These are phyloP conservation scores for Calonectria henricotiae DNA, from an alignment of 2,329 filamentous ascomycete genomes.

Conservation along the genomic window DNA sequence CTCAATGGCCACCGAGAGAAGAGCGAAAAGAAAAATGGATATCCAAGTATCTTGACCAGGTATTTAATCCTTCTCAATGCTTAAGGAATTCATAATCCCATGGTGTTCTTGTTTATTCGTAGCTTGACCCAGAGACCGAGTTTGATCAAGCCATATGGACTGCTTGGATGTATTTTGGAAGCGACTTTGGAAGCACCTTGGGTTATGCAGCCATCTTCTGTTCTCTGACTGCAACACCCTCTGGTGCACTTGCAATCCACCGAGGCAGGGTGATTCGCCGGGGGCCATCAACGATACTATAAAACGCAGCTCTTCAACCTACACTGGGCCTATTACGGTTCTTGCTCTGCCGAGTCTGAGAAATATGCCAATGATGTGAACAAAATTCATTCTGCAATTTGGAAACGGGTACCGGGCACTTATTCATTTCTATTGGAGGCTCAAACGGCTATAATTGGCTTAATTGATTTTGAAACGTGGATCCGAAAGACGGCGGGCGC, in stretches of 20 bases:
- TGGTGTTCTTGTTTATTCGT: not conserved
- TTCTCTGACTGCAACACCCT: not conserved
- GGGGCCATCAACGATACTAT: slow-evolving; percentile 11
- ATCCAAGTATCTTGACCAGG: slow-evolving; percentile 18
- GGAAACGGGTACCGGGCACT: slow-evolving; percentile 4
- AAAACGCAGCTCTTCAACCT: slow-evolving; percentile 12
- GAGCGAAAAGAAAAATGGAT: slow-evolving; percentile 18
- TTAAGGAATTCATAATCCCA: too few species aligned
- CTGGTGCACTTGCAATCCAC: not conserved
- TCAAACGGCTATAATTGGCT: slow-evolving; percentile 6
- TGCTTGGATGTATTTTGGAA: slow-evolving; percentile 12
- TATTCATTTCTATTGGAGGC: slow-evolving; percentile 10
- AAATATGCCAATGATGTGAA: slow-evolving; percentile 12
- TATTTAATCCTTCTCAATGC: not conserved
- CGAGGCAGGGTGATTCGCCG: slow-evolving; percentile 8
- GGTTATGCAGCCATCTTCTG: slow-evolving; percentile 3
- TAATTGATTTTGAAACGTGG: slow-evolving; percentile 1
- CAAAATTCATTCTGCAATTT: slow-evolving; percentile 14
- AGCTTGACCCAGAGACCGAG: slow-evolving; percentile 10
- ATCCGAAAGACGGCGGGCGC: not conserved
- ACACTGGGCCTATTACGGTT: slow-evolving; percentile 4
- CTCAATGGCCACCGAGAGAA: not conserved
- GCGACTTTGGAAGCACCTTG: slow-evolving; percentile 2
- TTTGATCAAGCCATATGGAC: slow-evolving; percentile 1
- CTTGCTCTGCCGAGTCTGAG: slow-evolving; percentile 11